phyloP scores from a whole-genome alignment of 257 asterid genomes.

The Primulina eburnea region DNA sequence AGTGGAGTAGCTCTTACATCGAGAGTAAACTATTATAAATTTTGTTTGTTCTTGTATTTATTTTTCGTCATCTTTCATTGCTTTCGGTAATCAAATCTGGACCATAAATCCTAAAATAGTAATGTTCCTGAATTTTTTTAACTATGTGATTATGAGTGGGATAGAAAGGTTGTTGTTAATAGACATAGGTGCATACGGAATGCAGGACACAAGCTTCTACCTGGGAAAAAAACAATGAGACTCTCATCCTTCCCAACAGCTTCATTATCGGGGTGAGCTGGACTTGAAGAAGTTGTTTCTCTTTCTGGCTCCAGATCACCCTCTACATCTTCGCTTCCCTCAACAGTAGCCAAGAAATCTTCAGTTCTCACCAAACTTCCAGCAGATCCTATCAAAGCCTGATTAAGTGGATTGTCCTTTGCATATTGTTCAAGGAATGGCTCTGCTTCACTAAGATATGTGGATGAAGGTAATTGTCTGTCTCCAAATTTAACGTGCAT shows the following conservation, averaged over 20 bases:
- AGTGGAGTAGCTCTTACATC: too few species aligned
- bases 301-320: conserved; percentile 76
- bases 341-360: conserved; percentile 75
- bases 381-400: conserved; percentile 86
- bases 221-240: conserved; percentile 92
- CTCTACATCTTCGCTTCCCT: conserved; percentile 79
- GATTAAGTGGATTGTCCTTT: conserved; percentile 82
- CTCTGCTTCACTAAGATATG: conserved; percentile 89
- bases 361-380: conserved; percentile 82
- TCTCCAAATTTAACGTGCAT: conserved; percentile 72
- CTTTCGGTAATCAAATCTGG: too few species aligned
- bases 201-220: conserved; percentile 34
- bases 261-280: conserved; percentile 51
- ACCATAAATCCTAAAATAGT: too few species aligned
- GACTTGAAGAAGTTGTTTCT: conserved; percentile 48
- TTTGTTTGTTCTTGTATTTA: too few species aligned
- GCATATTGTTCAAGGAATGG: conserved; percentile 95
- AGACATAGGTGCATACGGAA: neutral
- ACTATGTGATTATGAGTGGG: neutral
- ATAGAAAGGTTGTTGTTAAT: neutral
- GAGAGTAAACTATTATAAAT: too few species aligned
- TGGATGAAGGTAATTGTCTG: conserved; percentile 66
- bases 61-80: too few species aligned
- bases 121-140: neutral
- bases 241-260: conserved; percentile 70